These are phyloP conservation scores for Sordariomycetes sp. DNA, from an alignment of 2,329 filamentous ascomycete species.

Conservation along the genomic window DNA sequence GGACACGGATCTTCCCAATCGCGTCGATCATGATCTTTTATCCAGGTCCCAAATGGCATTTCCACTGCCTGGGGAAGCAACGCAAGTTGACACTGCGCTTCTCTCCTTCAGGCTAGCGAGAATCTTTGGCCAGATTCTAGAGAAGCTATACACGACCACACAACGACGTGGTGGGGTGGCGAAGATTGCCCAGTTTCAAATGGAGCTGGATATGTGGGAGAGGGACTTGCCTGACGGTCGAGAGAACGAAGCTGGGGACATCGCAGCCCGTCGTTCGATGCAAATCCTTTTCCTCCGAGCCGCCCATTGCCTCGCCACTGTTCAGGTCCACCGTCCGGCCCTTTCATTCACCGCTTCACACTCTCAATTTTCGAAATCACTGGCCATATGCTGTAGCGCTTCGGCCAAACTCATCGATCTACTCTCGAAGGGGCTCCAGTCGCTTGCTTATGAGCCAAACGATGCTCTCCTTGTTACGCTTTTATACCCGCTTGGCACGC, in stretches of 20 bases:
- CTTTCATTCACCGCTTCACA: slow-evolving; percentile 12
- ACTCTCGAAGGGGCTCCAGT: not conserved
- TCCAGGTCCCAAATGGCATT: slow-evolving; percentile 12
- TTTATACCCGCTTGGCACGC: slow-evolving; percentile 13
- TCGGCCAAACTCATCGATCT: slow-evolving; percentile 6
- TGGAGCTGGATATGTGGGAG: slow-evolving; percentile 14
- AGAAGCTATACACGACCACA: slow-evolving; percentile 15
- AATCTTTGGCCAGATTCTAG: slow-evolving; percentile 12
- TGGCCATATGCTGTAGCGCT: slow-evolving; percentile 9
- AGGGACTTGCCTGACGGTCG: slow-evolving; percentile 3
- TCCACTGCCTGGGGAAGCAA: slow-evolving; percentile 13
- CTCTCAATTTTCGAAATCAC: slow-evolving; percentile 10
- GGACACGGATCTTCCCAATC: slow-evolving; percentile 13
- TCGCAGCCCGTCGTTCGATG: too few species aligned
- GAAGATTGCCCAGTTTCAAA: slow-evolving; percentile 12
- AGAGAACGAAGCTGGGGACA: not conserved
- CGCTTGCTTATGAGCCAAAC: not conserved
- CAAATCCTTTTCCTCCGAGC: slow-evolving; percentile 10
- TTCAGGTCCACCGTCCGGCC: slow-evolving; percentile 14
- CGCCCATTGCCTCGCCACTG: slow-evolving; percentile 10
- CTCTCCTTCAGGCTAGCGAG: slow-evolving; percentile 13
- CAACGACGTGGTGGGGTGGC: slow-evolving; percentile 12
- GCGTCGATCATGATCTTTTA: slow-evolving; percentile 13
- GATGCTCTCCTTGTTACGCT: slow-evolving; percentile 6
- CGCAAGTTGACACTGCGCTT: slow-evolving; percentile 14